Conservation (phyloP, 2,329 filamentous ascomycete genomes). For the Xylaria sp. region DNA sequence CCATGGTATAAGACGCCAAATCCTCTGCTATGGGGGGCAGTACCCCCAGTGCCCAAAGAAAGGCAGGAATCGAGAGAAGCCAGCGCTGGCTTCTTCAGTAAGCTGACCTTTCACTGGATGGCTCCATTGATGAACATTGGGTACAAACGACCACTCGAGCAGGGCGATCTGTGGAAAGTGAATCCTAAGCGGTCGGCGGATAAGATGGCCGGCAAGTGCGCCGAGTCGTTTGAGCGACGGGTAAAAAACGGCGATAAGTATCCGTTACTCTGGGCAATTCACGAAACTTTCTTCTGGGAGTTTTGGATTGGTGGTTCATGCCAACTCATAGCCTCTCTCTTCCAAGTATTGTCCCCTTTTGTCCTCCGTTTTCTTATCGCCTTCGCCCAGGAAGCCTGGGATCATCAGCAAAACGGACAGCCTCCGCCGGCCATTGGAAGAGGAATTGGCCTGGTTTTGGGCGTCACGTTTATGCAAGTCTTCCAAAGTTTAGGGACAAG, state of each 20-base stretch:
- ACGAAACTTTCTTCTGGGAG: conserved; percentile 84
- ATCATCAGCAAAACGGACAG: conserved; percentile 56
- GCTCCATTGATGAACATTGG: conserved; percentile 83
- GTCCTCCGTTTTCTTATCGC: conserved; percentile 83
- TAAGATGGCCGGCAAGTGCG: conserved; percentile 68
- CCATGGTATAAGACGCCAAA: conserved; percentile 70
- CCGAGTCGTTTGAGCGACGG: conserved; percentile 72
- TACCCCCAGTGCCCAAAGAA: conserved; percentile 61
- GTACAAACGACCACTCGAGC: conserved; percentile 81
- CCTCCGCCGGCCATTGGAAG: conserved; percentile 71
- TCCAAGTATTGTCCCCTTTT: conserved; percentile 85
- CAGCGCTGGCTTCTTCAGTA: conserved; percentile 74
- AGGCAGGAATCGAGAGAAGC: conserved; percentile 69
- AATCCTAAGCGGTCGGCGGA: conserved; percentile 81
- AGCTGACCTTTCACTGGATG: conserved; percentile 88
- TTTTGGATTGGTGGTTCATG: conserved; percentile 85
- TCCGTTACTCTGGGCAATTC: conserved; percentile 78
- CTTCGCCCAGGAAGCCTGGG: conserved; percentile 81
- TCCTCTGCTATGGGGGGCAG: conserved; percentile 63
- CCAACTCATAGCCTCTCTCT: conserved; percentile 72
- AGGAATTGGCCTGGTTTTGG: conserved; percentile 83
- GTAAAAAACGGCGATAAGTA: conserved; percentile 70
- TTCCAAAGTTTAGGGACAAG: conserved; percentile 80
- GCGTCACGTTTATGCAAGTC: conserved; percentile 85
- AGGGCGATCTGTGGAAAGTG: conserved; percentile 86